Percentiles rank a stretch among this genome's conserved stretches.
Conservation (phyloP, 1,284 basidiomycete genomes). For the Flammula alnicola region DNA sequence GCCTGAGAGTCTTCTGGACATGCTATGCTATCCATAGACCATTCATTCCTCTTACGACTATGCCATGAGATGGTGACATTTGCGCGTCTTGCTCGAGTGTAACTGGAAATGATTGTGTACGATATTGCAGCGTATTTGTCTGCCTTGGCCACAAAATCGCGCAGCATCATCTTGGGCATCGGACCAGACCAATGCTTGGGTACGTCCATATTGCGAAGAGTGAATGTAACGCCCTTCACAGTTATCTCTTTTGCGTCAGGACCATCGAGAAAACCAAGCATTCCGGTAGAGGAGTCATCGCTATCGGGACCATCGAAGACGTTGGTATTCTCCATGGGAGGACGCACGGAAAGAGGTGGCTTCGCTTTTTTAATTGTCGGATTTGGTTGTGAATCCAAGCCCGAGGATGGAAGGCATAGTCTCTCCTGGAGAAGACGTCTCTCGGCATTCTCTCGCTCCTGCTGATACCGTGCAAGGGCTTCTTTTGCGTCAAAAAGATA, state of each 20-base stretch:
- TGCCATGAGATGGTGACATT: conserved; percentile 78
- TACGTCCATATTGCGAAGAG: conserved; percentile 75
- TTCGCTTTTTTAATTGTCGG: too few species aligned
- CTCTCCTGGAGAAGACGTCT: conserved; percentile 55
- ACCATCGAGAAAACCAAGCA: conserved; percentile 83
- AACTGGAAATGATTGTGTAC: conserved; percentile 68
- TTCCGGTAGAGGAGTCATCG: conserved; percentile 60
- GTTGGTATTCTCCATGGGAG: conserved; percentile 35
- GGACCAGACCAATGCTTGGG: conserved; percentile 83
- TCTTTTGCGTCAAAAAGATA: conserved; percentile 81
- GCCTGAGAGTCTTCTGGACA: conserved; percentile 83
- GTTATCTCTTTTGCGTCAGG: conserved; percentile 58
- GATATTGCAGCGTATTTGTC: conserved; percentile 79
- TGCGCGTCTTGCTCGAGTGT: conserved; percentile 74
- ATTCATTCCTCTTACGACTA: conserved; percentile 64
- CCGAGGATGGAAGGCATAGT: conserved; percentile 40
- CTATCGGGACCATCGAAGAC: conserved; percentile 56
- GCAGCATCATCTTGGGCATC: conserved; percentile 72
- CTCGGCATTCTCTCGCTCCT: conserved; percentile 60
- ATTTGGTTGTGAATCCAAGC: too few species aligned
- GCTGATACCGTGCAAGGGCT: conserved; percentile 63
- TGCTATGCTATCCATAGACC: conserved; percentile 86
- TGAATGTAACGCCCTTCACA: conserved; percentile 59
- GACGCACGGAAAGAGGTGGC: conserved; percentile 4
- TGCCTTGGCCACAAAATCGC: conserved; percentile 65